Base-by-base conservation (phyloP, 2,329 filamentous ascomycete species). In the Helotiales sp. region DNA sequence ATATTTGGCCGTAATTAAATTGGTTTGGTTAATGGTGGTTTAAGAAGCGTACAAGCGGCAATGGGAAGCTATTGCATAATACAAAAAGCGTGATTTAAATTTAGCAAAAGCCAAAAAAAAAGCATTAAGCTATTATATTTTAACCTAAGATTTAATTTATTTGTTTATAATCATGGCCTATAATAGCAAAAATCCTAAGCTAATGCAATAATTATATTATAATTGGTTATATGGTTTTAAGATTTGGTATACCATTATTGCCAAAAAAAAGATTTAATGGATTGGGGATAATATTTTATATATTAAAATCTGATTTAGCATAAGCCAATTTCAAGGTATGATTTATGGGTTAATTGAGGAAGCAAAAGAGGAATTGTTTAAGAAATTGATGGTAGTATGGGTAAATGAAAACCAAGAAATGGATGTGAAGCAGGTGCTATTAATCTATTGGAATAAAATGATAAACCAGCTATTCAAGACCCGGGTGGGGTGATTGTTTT, bases 1-100 rank as follows among this genome's bases (percentile, higher is more conserved):
- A 32, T 32, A 32, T 32, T 32, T 32, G 10, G 30, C 40, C 30
- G 22, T 69, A 32, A 66, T 66, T 37, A 67, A 69, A 52, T 65
- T 69, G 28, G 57, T 61, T 24, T 45, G 58, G 37, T 64, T 69
- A 30, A 69, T 69, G 32, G 64, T 69, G 6, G 64, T 67, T 20
- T 20, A 67, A 55, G 64, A 67, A n/a, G 50, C 28, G 43, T 65
- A 61, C 24, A 13, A 65, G 47, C n/a, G 2, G 60, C 40, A 17
- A 45, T 20, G 17, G 17, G 7, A 45, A 7, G 40, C 40, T 17
- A 45, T 45, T 45, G 7, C 7, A 45, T 45, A 45, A 45, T 45
- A 45, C 40, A 2, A 45, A 20, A 7, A 45, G 40, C 13, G 40
- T 32, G n/a, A n/a, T n/a, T n/a, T n/a, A n/a, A n/a, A n/a, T n/a